Evolutionary conservation across 257 asterid genomes (phyloP), one percentile per base, ranked within the genome.

Genomic region (Solanum neorickii): DNA sequence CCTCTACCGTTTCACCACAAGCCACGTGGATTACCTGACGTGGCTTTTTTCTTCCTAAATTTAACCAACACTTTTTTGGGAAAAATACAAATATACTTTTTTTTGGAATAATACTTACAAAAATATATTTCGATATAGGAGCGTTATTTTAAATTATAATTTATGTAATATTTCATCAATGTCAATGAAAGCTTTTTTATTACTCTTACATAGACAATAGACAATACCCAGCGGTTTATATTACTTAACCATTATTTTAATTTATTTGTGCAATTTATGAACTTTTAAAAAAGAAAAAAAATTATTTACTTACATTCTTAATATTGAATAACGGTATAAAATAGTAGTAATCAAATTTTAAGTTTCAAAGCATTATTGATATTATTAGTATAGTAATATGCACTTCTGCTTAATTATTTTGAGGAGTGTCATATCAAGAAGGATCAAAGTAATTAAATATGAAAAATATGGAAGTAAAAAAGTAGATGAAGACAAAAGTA

Each of bases 21-120:
- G 75, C 66, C 90, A 73, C 92, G 91, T 90, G 88, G 80, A 80
- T 9, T 29, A 16, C 27, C 65, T 14, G 27, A 44, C 10, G 41
- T 46, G 41, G 15, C n/a, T 14, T 46, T 14, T 44, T 44, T 47
- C 41, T 78, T 78, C 13, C 69, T 60, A 60, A 60, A 60, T 37
- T 37, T 37, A 37, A 37, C 39, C 39, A 37, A 37, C 39, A 25
- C 27, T 23, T 49, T 5, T 60, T 60, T 60, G 10, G 62, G 62
- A 3, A 52, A 52, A 16, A 52, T 52, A 52, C 62, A 16, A 52
- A 52, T 52, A 52, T 16, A 52, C 10, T 16, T 52, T 52, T 52
- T 52, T 1, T 8, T 9, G 20, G 20, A 52, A 52, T 16, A 52
- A 21, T 9, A 52, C 6, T 37, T 37, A 6, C 6, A 18, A 23